A percentile compares a stretch with the other conserved stretches of the same genome.
Conservation (phyloP, 768 basidiomycete genomes). For the Boletus reticuloceps region DNA sequence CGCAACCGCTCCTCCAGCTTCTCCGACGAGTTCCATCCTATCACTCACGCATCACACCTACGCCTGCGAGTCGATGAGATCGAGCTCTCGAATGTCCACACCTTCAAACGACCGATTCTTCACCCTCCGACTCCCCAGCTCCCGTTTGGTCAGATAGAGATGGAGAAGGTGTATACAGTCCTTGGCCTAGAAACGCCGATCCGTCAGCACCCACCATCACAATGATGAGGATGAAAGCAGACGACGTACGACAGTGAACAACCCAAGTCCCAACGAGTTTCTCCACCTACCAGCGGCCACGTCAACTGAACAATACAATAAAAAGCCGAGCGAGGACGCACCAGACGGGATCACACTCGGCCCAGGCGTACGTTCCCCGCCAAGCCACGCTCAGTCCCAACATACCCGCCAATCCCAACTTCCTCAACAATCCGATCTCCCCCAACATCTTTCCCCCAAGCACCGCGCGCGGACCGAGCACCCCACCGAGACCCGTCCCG, state of each 20-base stretch:
- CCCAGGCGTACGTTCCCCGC: constrained; percentile 61
- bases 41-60: constrained; percentile 2
- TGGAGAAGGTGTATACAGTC: constrained; percentile 68
- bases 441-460: constrained; percentile 14
- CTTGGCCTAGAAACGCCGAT: constrained; percentile 44
- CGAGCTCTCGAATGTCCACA: constrained; percentile 63
- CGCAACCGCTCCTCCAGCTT: background rate
- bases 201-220: background rate
- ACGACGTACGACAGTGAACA: constrained; percentile 60
- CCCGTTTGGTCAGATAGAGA: constrained; percentile 67
- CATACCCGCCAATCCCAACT: constrained; percentile 27
- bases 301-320: background rate
- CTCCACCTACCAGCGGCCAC: constrained; percentile 46
- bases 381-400: constrained; percentile 47
- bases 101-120: constrained; percentile 72
- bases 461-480: constrained; percentile 13
- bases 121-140: constrained; percentile 64
- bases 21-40: background rate
- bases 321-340: constrained; percentile 17
- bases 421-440: constrained; percentile 19
- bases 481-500: background rate
- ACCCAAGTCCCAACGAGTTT: constrained; percentile 63
- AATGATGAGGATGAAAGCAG: background rate
- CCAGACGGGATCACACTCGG: constrained; percentile 74
- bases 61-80: constrained; percentile 48